Percentiles rank a stretch among this genome's conserved stretches.
phyloP scores from a whole-genome alignment of 441 rosid genomes.

The Aleurites moluccanus region DNA sequence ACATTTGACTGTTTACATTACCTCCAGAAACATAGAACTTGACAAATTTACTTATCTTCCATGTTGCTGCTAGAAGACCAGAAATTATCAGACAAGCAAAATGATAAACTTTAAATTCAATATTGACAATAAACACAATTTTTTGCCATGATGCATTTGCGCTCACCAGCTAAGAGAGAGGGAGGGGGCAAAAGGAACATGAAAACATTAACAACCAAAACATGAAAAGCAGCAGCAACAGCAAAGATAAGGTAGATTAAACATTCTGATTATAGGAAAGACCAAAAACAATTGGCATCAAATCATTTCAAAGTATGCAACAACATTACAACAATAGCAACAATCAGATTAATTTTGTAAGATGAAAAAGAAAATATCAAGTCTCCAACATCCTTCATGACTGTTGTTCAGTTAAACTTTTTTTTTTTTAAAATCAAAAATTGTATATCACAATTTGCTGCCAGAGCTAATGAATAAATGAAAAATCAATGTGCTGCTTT shows the following conservation, averaged over 20 bases:
- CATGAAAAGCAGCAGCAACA: background rate
- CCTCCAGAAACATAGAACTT: constrained; percentile 40
- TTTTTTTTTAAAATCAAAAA: background rate
- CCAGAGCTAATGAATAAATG: background rate
- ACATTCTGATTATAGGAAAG: background rate
- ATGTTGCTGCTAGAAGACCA: constrained; percentile 40
- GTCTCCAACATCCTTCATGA: background rate
- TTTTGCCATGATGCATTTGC: background rate
- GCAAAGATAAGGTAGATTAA: background rate
- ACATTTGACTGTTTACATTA: constrained; percentile 10
- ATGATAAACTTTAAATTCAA: constrained; percentile 2
- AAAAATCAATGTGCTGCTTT: background rate
- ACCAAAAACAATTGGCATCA: background rate
- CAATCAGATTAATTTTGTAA: background rate
- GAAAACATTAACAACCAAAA: background rate
- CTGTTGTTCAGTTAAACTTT: background rate
- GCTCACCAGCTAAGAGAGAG: background rate
- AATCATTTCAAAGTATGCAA: background rate
- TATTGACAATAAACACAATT: background rate
- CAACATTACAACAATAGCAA: background rate
- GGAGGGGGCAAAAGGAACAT: background rate
- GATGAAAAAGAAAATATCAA: background rate
- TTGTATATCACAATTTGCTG: background rate
- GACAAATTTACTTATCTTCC: constrained; percentile 33
- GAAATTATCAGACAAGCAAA: constrained; percentile 18